phyloP scores from a whole-genome alignment of 2,329 filamentous ascomycete species.

The Sordariomycetes sp. region DNA sequence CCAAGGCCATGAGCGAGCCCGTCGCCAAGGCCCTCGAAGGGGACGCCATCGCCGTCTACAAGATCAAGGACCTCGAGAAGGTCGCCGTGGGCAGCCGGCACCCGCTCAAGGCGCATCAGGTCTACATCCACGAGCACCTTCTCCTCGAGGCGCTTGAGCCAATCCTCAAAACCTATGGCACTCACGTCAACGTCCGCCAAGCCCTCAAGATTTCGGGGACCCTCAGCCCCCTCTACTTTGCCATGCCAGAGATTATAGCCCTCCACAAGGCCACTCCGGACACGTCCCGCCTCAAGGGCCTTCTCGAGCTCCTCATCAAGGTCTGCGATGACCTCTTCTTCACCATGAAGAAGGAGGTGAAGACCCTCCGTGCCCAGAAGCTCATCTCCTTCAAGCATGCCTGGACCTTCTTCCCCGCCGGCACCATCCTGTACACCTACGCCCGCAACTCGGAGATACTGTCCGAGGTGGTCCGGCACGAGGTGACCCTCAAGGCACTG shows the following conservation, averaged over 20 bases:
- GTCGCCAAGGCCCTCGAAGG: constrained; percentile 22
- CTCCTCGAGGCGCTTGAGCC: constrained; percentile 30
- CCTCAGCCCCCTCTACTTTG: constrained; percentile 32
- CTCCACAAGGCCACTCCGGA: constrained; percentile 16
- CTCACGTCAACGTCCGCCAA: constrained; percentile 25
- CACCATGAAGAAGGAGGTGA: constrained; percentile 22
- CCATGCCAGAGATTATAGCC: constrained; percentile 27
- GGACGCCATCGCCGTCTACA: constrained; percentile 33
- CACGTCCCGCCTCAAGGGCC: constrained; percentile 19
- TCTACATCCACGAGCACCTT: constrained; percentile 30
- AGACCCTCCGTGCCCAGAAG: constrained; percentile 21
- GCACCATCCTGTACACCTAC: constrained; percentile 25
- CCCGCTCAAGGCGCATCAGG: constrained; percentile 25
- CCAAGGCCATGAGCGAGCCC: constrained; percentile 28
- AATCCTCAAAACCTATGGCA: constrained; percentile 28
- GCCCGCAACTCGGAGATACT: constrained; percentile 28
- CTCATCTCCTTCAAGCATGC: constrained; percentile 29
- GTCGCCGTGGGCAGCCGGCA: constrained; percentile 24
- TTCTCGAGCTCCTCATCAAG: constrained; percentile 26
- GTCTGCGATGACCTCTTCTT: constrained; percentile 32
- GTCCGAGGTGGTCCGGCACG: constrained; percentile 21
- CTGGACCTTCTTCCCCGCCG: constrained; percentile 32
- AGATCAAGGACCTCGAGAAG: constrained; percentile 30
- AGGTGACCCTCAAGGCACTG: constrained; percentile 17
- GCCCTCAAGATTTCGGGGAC: constrained; percentile 24